These are phyloP conservation scores for Ascochyta koolunga DNA, from an alignment of 2,329 filamentous ascomycete genomes.

Conservation along the genomic window DNA sequence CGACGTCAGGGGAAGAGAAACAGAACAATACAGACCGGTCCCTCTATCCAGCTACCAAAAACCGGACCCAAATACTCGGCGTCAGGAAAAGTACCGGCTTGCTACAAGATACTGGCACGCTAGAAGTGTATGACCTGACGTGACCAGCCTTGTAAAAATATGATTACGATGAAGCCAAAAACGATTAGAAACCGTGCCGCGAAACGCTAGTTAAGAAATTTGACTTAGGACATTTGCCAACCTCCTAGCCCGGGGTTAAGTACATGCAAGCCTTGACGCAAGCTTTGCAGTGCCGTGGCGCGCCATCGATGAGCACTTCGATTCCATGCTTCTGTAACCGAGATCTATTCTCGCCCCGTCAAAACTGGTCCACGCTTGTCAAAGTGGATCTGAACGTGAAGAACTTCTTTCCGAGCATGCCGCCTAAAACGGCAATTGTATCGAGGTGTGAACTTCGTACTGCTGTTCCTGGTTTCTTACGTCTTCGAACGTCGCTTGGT, in stretches of 20 bases:
- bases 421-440: slow-evolving; percentile 4
- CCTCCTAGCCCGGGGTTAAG: slow-evolving; percentile 5
- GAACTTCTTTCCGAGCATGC: not conserved
- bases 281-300: slow-evolving; percentile 4
- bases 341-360: slow-evolving; percentile 7
- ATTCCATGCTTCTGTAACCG: slow-evolving; percentile 2
- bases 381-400: not conserved
- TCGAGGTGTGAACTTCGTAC: not conserved
- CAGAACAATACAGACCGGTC: not conserved
- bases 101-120: too few species aligned
- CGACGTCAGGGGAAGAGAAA: not conserved
- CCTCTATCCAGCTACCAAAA: too few species aligned
- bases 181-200: not conserved
- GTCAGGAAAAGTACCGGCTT: too few species aligned
- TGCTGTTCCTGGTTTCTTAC: too few species aligned
- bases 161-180: not conserved
- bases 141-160: too few species aligned
- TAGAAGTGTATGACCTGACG: too few species aligned
- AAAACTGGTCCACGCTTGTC: not conserved
- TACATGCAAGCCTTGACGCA: slow-evolving; percentile 3
- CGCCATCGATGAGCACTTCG: not conserved
- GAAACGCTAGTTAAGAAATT: slow-evolving; percentile 1
- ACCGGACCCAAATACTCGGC: too few species aligned
- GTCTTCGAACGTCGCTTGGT: too few species aligned
- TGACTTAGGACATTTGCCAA: not conserved